Base-by-base conservation (phyloP, 164 flowering plant genomes). In the Magnolia sinica region DNA sequence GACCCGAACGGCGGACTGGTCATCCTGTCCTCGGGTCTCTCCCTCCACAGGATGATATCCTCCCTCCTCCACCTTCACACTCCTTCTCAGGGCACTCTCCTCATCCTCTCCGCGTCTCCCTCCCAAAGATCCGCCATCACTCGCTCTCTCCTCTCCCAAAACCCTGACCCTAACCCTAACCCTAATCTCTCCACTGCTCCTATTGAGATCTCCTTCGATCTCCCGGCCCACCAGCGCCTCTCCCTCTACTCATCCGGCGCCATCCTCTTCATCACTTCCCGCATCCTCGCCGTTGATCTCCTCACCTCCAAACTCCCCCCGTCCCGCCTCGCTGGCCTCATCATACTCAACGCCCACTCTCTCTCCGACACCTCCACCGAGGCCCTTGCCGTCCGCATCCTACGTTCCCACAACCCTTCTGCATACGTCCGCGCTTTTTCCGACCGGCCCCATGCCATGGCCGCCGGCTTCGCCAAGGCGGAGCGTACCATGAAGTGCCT, bases 261-360 rank as follows among this genome's bases (percentile, higher is more conserved):
- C 9, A 68, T 83, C 50, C 85, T 84, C 81, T 91, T 93, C 87
- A 80, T 96, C 84, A 94, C 99, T 19, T 81, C 99, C 2, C 85
- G 99, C 9, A 92, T 96, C 74, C 87, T 96, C 72, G 93, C 93
- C 71, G 99, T 96, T 13, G 98, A 94, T 74, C 83, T 96, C 29
- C 87, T 96, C 59, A 88, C 87, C 37, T 77, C 81, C 24, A 84
- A 80, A 50, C 66, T 93, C n/a, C 94, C 98, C 10, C 78, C 89
- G 2, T 86, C 92, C 4, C 9, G 14, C 2, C 72, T 94, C 14
- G 81, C 97, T 16, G 97, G 96, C 0, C 27, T 96, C 50, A 27
- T 94, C 63, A 76, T 96, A 51, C 86, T 91, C 78, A 88, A 88
- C 59, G 94, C 90, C 1, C 98, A 96, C 76, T 72, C 83, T 9